A percentile compares a stretch with the other conserved stretches of the same genome.
phyloP scores from a whole-genome alignment of 352 stramenopile genomes.

The Phytophthora fragariaefolia region DNA sequence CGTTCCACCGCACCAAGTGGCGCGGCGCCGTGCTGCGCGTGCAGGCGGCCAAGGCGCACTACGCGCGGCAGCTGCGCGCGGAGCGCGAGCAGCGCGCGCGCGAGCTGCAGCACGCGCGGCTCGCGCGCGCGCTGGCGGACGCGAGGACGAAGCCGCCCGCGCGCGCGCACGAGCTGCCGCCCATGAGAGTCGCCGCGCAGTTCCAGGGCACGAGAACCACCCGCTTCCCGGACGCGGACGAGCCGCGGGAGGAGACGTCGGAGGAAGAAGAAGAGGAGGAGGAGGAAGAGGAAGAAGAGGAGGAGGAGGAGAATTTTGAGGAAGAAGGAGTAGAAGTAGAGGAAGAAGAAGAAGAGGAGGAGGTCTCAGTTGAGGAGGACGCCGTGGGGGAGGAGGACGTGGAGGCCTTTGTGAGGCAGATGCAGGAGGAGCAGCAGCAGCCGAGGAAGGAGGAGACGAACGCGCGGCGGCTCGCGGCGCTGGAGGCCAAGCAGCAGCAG shows the following conservation, averaged over 20 bases:
- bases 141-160: slow-evolving; percentile 4
- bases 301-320: slow-evolving; percentile 14
- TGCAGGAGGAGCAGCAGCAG: slow-evolving; percentile 16
- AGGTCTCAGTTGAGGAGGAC: slow-evolving; percentile 33
- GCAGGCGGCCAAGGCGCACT: slow-evolving; percentile 63
- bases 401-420: neutral
- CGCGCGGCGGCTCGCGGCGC: slow-evolving; percentile 48
- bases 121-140: no score
- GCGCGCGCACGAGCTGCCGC: slow-evolving; percentile 12
- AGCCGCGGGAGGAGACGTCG: slow-evolving; percentile 10
- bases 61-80: slow-evolving; percentile 41
- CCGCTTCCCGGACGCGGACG: slow-evolving; percentile 21
- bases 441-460: slow-evolving; percentile 40
- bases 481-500: slow-evolving; percentile 55
- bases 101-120: slow-evolving; percentile 1
- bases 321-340: neutral
- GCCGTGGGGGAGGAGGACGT: slow-evolving; percentile 4
- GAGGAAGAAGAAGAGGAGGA: slow-evolving; percentile 9
- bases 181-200: slow-evolving; percentile 18
- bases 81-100: slow-evolving; percentile 41
- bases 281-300: slow-evolving; percentile 17
- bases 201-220: slow-evolving; percentile 40
- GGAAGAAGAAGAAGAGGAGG: slow-evolving; percentile 7
- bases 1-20: slow-evolving; percentile 82
- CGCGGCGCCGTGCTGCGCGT: slow-evolving; percentile 62